phyloP scores from a whole-genome alignment of 2,329 filamentous ascomycete species.

The Didymella pomorum region DNA sequence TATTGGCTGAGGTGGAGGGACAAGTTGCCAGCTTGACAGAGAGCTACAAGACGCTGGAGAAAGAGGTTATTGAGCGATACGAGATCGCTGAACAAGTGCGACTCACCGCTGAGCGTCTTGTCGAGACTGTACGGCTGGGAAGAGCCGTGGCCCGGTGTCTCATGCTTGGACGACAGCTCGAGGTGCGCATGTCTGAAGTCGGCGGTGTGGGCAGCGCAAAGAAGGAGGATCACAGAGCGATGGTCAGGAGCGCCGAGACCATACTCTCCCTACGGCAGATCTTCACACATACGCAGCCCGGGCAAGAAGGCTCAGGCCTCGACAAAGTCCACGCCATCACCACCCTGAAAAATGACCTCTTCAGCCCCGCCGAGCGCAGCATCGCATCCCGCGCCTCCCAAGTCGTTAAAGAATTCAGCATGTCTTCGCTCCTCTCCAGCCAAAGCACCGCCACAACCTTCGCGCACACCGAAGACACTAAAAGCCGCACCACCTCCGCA shows the following conservation, averaged over 20 bases:
- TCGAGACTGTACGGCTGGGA: conserved; percentile 79
- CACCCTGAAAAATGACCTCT: conserved; percentile 72
- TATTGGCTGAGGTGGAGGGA: conserved; percentile 78
- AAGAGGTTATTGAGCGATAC: conserved; percentile 85
- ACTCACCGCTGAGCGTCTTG: conserved; percentile 77
- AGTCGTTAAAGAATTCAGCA: conserved; percentile 82
- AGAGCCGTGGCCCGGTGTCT: conserved; percentile 80
- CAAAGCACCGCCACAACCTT: conserved; percentile 57
- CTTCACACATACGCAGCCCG: conserved; percentile 70
- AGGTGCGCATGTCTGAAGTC: conserved; percentile 81
- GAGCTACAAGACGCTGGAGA: conserved; percentile 84
- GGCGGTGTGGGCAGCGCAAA: conserved; percentile 57
- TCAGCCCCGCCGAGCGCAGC: conserved; percentile 75
- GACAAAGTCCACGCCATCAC: conserved; percentile 75
- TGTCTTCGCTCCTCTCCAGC: conserved; percentile 63
- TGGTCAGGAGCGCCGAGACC: conserved; percentile 84
- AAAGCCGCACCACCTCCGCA: conserved; percentile 75
- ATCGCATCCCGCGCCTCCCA: conserved; percentile 79
- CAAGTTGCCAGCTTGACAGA: conserved; percentile 83
- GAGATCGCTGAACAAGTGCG: conserved; percentile 85
- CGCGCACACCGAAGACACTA: conserved; percentile 75
- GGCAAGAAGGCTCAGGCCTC: conserved; percentile 80
- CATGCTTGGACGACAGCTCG: conserved; percentile 82
- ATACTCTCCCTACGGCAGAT: conserved; percentile 78
- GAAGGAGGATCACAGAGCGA: conserved; percentile 76